Evolutionary conservation across 768 basidiomycete species (phyloP), one percentile per base, ranked within the genome.

Genomic region (Neoboletus subvelutipes): DNA sequence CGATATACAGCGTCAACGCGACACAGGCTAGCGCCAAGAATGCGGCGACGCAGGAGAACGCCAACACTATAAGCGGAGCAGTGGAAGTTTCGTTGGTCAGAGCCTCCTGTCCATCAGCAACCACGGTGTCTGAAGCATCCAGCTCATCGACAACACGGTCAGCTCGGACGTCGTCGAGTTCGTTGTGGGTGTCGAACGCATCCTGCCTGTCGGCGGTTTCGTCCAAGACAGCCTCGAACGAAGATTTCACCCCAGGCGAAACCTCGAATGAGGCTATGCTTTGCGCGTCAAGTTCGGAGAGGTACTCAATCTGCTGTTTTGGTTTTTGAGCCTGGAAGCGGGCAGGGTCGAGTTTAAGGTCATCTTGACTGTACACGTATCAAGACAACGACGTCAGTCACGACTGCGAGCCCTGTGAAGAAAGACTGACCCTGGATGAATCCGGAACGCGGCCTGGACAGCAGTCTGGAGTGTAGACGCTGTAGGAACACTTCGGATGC

Each of bases 351-450:
- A 49, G 39, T 52, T 52, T 48, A 43, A 52, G 49, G 50, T 46
- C 50, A 64, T 69, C 51, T 55, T 52, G 61, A 24, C 64, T 69
- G 51, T 31, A 54, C 39, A 56, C 55, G 55, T 50, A 54, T 53
- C 52, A 45, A 40, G 37, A 33, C 39, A 33, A 33, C 33, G 48
- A 51, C 36, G 64, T 67, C 56, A 64, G 60, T 55, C 31, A 57
- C 34, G 5, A 33, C 26, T 43, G n/a, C 33, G 28, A 28, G 39
- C 48, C n/a, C 31, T 47, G 45, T 26, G 58, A 55, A 57, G 46
- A n/a, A 67, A 70, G 41, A 69, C 69, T 41, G 58, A 78, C 78
- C 73, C 71, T 53, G 74, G 62, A 61, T 69, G 68, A 34, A 72
- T 65, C 57, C 68, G 66, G 53, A 79, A 74, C 37, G 71, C 59